Evolutionary conservation across 2,329 filamentous ascomycete species (phyloP), one percentile per base, ranked within the genome.

Genomic region (Pseudocercospora vitis): DNA sequence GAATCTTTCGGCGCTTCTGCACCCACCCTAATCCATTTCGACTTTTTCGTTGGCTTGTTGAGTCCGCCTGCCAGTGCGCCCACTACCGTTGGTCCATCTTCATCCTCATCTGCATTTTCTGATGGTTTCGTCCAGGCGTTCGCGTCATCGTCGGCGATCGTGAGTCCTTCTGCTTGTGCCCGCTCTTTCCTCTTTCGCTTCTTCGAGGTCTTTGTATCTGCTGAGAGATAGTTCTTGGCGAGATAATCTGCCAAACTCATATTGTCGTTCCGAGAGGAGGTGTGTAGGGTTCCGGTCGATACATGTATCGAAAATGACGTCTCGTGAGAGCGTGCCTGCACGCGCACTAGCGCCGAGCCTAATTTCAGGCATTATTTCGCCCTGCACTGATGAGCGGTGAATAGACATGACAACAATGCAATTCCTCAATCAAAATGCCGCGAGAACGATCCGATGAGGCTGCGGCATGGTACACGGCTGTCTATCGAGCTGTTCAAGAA

Each of bases 211-310:
- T 77, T 78, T 68, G 73, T 66, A 61, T 87, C 83, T 33, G 85
- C 84, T 1, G 81, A 88, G 46, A 99, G 85, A 71, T 99, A 99
- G 71, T 91, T 94, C 59, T 89, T 87, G 31, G 92, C 91, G 29
- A 99, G 83, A 68, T 97, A 99, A 67, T 85, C 84, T 54, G 90
- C 86, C 61, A 96, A 81, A 52, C 80, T 78, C 81, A 86, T 85
- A 31, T 8, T 42, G 8, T 50, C 24, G 18, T 49, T 46, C 33
- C 8, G 14, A 16, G 14, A 35, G 26, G n/a, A 14, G n/a, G 29
- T 28, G 26, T 46, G 39, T 8, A 52, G 23, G 39, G 32, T 29
- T 26, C 19, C 48, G 32, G 40, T 37, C 24, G n/a, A n/a, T n/a
- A n/a, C n/a, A n/a, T n/a, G n/a, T n/a, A n/a, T 39, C 19, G 11